Percentiles rank a stretch among this genome's conserved stretches.
Conservation (phyloP, 176 grass and related monocot species). For the Puya raimondii region DNA sequence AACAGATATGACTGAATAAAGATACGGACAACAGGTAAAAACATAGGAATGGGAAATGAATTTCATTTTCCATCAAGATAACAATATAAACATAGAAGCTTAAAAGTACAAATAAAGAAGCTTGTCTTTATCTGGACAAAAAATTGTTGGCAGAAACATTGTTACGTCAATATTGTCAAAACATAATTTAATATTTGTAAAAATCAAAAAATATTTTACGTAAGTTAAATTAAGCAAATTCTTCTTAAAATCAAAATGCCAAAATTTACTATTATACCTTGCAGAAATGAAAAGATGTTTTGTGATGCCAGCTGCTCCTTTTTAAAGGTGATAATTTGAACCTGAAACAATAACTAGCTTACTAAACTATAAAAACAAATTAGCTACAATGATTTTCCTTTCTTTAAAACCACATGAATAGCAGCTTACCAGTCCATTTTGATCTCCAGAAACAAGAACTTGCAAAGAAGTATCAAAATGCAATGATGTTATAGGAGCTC, state of each 20-base stretch:
- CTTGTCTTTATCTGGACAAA: no score
- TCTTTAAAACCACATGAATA: background rate
- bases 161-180: no score
- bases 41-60: no score
- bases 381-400: constrained; percentile 3
- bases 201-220: background rate
- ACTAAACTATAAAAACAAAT: constrained; percentile 7
- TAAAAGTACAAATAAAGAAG: no score
- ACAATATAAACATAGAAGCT: no score
- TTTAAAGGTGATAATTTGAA: constrained; percentile 67
- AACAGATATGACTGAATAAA: no score
- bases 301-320: constrained; percentile 41
- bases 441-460: constrained; percentile 68
- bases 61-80: no score
- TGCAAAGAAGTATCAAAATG: constrained; percentile 69
- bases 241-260: background rate
- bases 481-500: constrained; percentile 55
- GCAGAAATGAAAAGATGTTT: constrained; percentile 73
- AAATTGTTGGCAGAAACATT: no score
- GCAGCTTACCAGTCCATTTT: constrained; percentile 47
- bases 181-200: no score
- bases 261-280: constrained; percentile 32
- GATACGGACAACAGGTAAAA: no score
- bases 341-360: constrained; percentile 38
- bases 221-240: background rate